Base-by-base conservation (phyloP, 1,139 yeast species). In the Taiozyma sp. region DNA sequence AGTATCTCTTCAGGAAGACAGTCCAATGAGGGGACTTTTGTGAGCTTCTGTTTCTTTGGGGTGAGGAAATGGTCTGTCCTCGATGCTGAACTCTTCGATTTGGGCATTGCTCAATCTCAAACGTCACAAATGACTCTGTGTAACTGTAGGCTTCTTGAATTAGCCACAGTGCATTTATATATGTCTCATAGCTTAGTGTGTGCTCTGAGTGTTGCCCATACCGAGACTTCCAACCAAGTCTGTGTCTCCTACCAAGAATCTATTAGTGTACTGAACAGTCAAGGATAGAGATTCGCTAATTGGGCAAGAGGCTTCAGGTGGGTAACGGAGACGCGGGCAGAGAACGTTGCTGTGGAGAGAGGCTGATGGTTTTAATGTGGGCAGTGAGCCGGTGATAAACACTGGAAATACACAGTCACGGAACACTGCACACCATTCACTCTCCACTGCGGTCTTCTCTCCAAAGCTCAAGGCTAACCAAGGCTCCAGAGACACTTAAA, bases 1-100 rank as follows among this genome's bases (percentile, higher is more conserved):
- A 61, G 45, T 1, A 59, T 34, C 29, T 59, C 63, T 29, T 52
- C 54, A 0, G 65, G 64, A 3, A 60, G 46, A 4, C 50, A 13
- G n/a, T 46, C 48, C 2, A 53, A 49, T 4, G 45, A 40, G 12
- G 29, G 2, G 13, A 38, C 24, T 38, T 38, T 12, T 23, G 43
- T 23, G 19, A 24, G 28, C 24, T 40, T 43, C 41, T 42, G 41
- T 32, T 42, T 47, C 16, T 27, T 40, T 13, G 14, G 4, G 16
- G 23, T 23, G 16, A 8, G n/a, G 16, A 43, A 14, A 32, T 7
- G 6, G 10, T 32, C 19, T 8, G 16, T 7, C 9, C n/a, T 19
- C n/a, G 19, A n/a, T 7, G 36, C 19, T 4, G 10, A 6, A 8
- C 7, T 7, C 9, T 8, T 32, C n/a, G 16, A 5, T 8, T n/a